Base-by-base conservation (phyloP, 139 green algal species). In the Micractinium conductrix region DNA sequence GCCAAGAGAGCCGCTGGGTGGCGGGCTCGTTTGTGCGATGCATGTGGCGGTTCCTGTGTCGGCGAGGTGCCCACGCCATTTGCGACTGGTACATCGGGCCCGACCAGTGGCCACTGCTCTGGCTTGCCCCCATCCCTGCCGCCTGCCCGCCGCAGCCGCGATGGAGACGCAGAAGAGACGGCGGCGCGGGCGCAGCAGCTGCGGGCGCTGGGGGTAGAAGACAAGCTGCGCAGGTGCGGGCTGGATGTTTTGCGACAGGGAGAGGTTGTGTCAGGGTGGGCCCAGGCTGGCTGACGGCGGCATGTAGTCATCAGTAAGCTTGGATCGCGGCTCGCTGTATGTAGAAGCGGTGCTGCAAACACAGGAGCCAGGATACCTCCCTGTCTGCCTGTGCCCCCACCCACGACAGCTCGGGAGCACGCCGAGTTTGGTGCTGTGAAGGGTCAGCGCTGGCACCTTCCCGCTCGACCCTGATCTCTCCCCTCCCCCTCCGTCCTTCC, bases 191-290 rank as follows among this genome's bases (percentile, higher is more conserved):
- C 72, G 76, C 35, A 71, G 26, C 19, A 50, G 58, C 58, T 82
- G 38, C 76, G 76, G 12, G 26, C 24, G 28, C 58, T 82, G 76
- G 76, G 76, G 24, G 76, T 72, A 16, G 76, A 82, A 58, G 76
- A 82, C 1, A 30, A 55, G 38, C 38, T 82, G 38, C 58, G 42
- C 30, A 33, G n/a, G 65, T 28, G 9, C 6, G 30, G 28, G 4
- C 26, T 2, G 60, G 22, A 24, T 68, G 62, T 21, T 62, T 62
- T 22, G 55, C 16, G 16, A 19, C 5, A 19, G 55, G 55, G 55
- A 8, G 19, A 19, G 17, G 16, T 14, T 26, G 55, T 30, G 55
- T 19, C 14, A 14, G 12, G 48, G 48, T 14, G 48, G 12, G 14
- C 10, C 48, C 48, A 22, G 48, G 48, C 48, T n/a, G 48, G 48